These are phyloP conservation scores for Uromyces viciae-fabae DNA, from an alignment of 1,284 basidiomycete species.

Conservation along the genomic window DNA sequence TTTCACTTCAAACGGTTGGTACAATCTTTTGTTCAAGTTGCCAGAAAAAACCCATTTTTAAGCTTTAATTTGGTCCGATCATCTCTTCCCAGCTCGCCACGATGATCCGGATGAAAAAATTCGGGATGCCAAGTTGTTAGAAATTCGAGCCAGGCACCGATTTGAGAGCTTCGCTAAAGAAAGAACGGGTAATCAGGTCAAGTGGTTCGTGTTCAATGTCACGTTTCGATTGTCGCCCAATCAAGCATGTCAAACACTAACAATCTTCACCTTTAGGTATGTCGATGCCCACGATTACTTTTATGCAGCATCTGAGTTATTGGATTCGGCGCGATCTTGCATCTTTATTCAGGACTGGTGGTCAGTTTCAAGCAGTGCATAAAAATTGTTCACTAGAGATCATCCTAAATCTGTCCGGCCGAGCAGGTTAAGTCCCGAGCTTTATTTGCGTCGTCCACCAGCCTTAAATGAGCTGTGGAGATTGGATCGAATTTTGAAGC, in stretches of 20 bases:
- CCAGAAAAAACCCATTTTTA: neutral
- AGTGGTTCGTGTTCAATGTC: constrained; percentile 69
- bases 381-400: neutral
- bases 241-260: neutral
- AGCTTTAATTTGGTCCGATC: neutral
- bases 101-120: constrained; percentile 40
- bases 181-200: constrained; percentile 68
- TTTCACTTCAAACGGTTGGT: constrained; percentile 4
- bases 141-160: constrained; percentile 61
- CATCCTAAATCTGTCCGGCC: neutral
- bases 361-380: neutral
- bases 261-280: constrained; percentile 17
- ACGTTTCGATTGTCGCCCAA: neutral
- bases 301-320: constrained; percentile 82
- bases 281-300: constrained; percentile 66
- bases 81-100: constrained; percentile 28
- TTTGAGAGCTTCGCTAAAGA: constrained; percentile 72
- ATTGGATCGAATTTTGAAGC: constrained; percentile 73
- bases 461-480: constrained; percentile 77
- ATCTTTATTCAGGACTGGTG: constrained; percentile 82
- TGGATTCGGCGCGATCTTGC: constrained; percentile 62
- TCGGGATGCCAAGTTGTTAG: constrained; percentile 7
- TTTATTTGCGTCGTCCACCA: constrained; percentile 84
- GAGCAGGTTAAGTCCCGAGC: constrained; percentile 74
- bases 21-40: neutral